Evolutionary conservation across 768 basidiomycete species (phyloP), one percentile per base, ranked within the genome.

Genomic region (Trametes coccinea): DNA sequence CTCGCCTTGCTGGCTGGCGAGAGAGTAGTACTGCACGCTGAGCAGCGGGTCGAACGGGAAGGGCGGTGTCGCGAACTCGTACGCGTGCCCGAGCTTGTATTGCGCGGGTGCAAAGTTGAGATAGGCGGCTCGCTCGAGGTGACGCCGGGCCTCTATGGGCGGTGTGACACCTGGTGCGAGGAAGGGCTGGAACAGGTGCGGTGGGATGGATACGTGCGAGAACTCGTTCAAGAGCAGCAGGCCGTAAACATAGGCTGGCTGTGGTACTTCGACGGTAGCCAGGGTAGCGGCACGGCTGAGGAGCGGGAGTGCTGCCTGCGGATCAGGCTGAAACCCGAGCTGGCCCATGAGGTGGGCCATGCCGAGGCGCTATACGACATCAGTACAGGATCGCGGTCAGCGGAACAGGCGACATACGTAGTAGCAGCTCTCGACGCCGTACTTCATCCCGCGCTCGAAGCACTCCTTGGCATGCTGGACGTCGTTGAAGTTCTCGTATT

Each of bases 271-370:
- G 17, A 89, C 76, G 1, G 86, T 87, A 0, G 92, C 83, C 11
- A 88, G 79, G 1, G 83, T 84, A 0, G 95, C 94, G 0, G 96
- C 92, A 33, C 84, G 84, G 50, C 86, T 82, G 16, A 98, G 84
- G 45, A 93, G 79, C 0, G 88, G 83, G 2, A 96, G 72, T 0
- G 90, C 95, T 2, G 73, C 69, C 10, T 80, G 72, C 0, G 82
- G 80, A 52, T 83, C 80, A 3, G 80, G 66, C 2, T 80, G 75
- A 10, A 92, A 77, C 9, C 82, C 82, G 17, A 98, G 86, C 71
- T 98, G 96, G 34, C 93, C 94, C 67, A 95, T 82, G 8, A 98
- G 78, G 70, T 94, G 81, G 0, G 94, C 95, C 88, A 96, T 95
- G 0, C 93, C 95, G 78, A 98, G 82, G 0, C 95, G 88, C 91